Conservation (phyloP, 2,329 filamentous ascomycete species). For the Diaporthe destruens region DNA sequence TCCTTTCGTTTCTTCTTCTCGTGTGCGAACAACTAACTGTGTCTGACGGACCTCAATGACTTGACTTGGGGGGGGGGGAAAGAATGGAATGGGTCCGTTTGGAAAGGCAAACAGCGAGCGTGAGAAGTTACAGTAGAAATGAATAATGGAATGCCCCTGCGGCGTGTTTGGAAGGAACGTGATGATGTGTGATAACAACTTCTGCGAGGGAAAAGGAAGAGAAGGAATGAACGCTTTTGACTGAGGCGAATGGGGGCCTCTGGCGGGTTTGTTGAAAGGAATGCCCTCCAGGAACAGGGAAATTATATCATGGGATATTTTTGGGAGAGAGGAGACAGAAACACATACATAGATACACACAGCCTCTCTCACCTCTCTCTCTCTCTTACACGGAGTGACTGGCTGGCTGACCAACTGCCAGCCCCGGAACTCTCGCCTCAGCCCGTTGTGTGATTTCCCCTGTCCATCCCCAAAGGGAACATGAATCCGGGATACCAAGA, state of each 20-base stretch:
- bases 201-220: slow-evolving; percentile 33
- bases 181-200: slow-evolving; percentile 40
- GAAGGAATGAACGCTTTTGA: slow-evolving; percentile 40
- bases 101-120: slow-evolving; percentile 42
- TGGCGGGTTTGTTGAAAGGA: slow-evolving; percentile 27
- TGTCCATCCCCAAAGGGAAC: slow-evolving; percentile 31
- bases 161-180: slow-evolving; percentile 55
- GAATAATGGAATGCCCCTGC: slow-evolving; percentile 58
- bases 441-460: slow-evolving; percentile 18
- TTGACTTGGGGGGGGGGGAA: neutral
- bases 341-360: slow-evolving; percentile 16
- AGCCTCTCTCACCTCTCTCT: neutral
- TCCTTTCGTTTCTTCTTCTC: neutral
- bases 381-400: neutral
- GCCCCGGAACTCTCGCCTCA: neutral
- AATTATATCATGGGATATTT: slow-evolving; percentile 23
- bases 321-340: slow-evolving; percentile 17
- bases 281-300: slow-evolving; percentile 29
- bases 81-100: slow-evolving; percentile 25
- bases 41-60: neutral
- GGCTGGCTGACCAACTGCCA: neutral
- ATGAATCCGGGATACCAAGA: slow-evolving; percentile 20
- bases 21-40: neutral
- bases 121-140: slow-evolving; percentile 45
- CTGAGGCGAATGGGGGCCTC: slow-evolving; percentile 30